A percentile compares a stretch with the other conserved stretches of the same genome.
These are phyloP conservation scores for Cyclocybe aegerita DNA, from an alignment of 768 basidiomycete genomes.

Conservation along the genomic window DNA sequence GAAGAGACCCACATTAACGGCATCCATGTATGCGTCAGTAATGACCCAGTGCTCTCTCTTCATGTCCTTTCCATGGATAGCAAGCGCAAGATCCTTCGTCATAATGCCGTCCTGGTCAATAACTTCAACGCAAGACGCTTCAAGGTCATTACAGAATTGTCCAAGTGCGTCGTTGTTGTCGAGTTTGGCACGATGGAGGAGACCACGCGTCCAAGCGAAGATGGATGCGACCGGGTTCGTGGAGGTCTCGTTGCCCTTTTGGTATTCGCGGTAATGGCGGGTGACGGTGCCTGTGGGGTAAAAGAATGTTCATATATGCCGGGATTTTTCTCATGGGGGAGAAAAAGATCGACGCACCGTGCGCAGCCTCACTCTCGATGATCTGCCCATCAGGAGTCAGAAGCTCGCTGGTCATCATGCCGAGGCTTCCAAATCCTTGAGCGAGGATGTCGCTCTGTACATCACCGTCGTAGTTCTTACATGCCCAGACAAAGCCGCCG, in stretches of 20 bases:
- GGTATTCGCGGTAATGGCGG: conserved; percentile 94
- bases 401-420: conserved; percentile 98
- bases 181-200: conserved; percentile 90
- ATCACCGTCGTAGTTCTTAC: conserved; percentile 83
- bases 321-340: not conserved
- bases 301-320: not conserved
- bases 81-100: conserved; percentile 96
- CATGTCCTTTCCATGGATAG: conserved; percentile 90
- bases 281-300: conserved; percentile 71
- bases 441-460: conserved; percentile 93
- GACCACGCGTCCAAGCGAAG: conserved; percentile 97
- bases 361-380: conserved; percentile 95
- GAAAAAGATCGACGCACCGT: conserved; percentile 47
- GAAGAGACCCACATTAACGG: conserved; percentile 68
- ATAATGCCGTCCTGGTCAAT: conserved; percentile 90
- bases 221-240: conserved; percentile 99
- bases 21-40: conserved; percentile 91
- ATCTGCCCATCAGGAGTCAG: conserved; percentile 92
- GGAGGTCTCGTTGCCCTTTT: conserved; percentile 96
- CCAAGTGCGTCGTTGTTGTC: conserved; percentile 77
- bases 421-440: conserved; percentile 94
- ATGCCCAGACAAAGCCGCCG: conserved; percentile 85
- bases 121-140: conserved; percentile 85
- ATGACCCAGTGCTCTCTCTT: conserved; percentile 96
- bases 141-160: conserved; percentile 77